Percentiles rank a stretch among this genome's conserved stretches.
Evolutionary conservation across 2,329 filamentous ascomycete species (phyloP).

Genomic region (Coniosporium tulheliwenetii): DNA sequence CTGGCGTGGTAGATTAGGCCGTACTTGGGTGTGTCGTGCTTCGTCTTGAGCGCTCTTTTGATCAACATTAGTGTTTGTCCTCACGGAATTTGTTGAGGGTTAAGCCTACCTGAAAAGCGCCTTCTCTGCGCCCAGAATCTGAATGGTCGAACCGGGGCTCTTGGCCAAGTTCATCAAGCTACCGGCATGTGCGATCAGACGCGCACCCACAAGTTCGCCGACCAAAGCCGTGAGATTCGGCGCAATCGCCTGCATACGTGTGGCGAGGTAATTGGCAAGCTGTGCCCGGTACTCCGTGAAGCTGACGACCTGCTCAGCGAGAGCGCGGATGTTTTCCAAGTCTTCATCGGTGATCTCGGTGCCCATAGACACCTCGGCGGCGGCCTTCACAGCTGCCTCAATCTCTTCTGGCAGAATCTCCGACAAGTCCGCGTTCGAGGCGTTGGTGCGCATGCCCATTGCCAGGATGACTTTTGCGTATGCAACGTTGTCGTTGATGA

Average conservation of each 20-base stretch:
- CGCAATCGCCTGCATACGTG: slow-evolving; percentile 91
- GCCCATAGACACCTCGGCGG: slow-evolving; percentile 95
- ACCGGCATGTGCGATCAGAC: slow-evolving; percentile 86
- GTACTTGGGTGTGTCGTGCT: slow-evolving; percentile 98
- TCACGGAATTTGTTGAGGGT: too few species aligned
- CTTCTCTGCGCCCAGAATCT: slow-evolving; percentile 97
- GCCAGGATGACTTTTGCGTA: slow-evolving; percentile 79
- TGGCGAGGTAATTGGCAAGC: slow-evolving; percentile 76
- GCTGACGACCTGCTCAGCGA: slow-evolving; percentile 84
- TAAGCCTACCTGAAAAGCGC: slow-evolving; percentile 67
- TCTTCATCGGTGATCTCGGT: slow-evolving; percentile 91
- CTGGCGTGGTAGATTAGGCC: slow-evolving; percentile 88
- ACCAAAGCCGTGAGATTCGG: slow-evolving; percentile 90
- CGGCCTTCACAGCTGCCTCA: slow-evolving; percentile 77
- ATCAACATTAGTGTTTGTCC: too few species aligned
- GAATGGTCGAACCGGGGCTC: slow-evolving; percentile 85
- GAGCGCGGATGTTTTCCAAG: slow-evolving; percentile 76
- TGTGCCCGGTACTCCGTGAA: slow-evolving; percentile 84
- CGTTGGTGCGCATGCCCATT: slow-evolving; percentile 79
- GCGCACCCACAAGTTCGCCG: slow-evolving; percentile 83
- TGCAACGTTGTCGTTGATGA: slow-evolving; percentile 91
- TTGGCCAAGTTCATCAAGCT: slow-evolving; percentile 92
- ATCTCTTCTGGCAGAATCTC: slow-evolving; percentile 93
- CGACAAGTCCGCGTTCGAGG: slow-evolving; percentile 58
- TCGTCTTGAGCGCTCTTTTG: slow-evolving; percentile 79